Conservation (phyloP, 2,329 filamentous ascomycete species). For the Paraphoma sp. region DNA sequence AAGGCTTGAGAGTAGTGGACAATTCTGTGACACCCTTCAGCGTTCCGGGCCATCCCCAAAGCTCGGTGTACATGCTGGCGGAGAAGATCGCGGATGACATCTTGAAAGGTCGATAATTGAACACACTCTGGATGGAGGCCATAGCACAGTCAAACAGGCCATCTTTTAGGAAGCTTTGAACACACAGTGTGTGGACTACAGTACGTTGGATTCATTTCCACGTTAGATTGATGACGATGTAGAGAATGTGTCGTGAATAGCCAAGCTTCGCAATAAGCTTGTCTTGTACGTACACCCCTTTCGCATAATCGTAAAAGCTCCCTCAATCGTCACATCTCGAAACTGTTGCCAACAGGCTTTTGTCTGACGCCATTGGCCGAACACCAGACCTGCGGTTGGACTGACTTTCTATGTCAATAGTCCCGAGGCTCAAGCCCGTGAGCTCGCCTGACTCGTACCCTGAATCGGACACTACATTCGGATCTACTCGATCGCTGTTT, state of each 20-base stretch:
- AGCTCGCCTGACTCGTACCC: conserved; percentile 1
- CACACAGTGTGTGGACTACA: too few relatives aligned
- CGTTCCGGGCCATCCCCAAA: conserved; percentile 44
- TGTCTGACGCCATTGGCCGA: conserved; percentile 10
- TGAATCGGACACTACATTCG: not conserved
- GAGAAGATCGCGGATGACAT: conserved; percentile 27
- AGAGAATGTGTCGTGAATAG: too few relatives aligned
- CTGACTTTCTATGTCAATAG: not conserved
- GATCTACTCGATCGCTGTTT: conserved; percentile 5
- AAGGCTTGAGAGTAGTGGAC: conserved; percentile 45
- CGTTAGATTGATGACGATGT: too few relatives aligned
- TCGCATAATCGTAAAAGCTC: not conserved
- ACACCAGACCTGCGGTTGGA: not conserved
- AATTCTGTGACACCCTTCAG: conserved; percentile 40
- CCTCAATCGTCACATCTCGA: conserved; percentile 6
- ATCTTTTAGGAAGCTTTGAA: too few relatives aligned
- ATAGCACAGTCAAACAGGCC: too few relatives aligned
- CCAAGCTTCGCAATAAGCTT: not conserved
- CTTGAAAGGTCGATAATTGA: not conserved
- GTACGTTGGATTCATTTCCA: too few relatives aligned
- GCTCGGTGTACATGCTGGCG: conserved; percentile 26
- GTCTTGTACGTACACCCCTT: not conserved
- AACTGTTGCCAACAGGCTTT: conserved; percentile 10
- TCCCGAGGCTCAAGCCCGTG: conserved; percentile 4
- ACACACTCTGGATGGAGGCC: too few relatives aligned